Percentiles rank a stretch among this genome's conserved stretches.
Evolutionary conservation across 2,329 filamentous ascomycete species (phyloP).

Genomic region (Malbranchea cinnamomea): DNA sequence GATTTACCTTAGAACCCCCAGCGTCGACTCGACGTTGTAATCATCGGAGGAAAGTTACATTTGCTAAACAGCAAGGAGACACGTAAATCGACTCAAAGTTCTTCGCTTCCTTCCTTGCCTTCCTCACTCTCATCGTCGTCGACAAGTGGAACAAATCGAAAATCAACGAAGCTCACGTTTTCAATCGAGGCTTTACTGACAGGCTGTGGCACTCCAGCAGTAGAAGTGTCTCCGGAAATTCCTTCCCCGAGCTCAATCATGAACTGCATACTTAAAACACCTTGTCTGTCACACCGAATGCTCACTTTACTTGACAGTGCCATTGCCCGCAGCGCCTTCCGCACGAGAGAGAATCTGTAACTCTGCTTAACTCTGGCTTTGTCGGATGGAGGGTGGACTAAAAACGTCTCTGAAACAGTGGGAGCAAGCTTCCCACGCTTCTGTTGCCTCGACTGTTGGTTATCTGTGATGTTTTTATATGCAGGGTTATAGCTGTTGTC

Average conservation of each 20-base stretch:
- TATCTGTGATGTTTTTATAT: slow-evolving; percentile 21
- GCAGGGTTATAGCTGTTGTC: slow-evolving; percentile 14
- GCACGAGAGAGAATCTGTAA: slow-evolving; percentile 79
- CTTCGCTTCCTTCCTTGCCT: slow-evolving; percentile 7
- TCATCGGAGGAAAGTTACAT: too few relatives aligned
- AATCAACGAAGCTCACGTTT: slow-evolving; percentile 32
- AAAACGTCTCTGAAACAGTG: slow-evolving; percentile 35
- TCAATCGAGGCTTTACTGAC: slow-evolving; percentile 13
- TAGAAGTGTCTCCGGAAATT: slow-evolving; percentile 8
- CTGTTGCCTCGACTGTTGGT: slow-evolving; percentile 21
- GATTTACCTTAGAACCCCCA: too few relatives aligned
- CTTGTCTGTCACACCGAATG: slow-evolving; percentile 71
- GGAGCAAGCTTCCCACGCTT: slow-evolving; percentile 25
- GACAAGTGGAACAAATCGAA: slow-evolving; percentile 31
- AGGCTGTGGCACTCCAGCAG: slow-evolving; percentile 10
- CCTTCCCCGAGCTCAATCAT: slow-evolving; percentile 76
- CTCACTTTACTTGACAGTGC: slow-evolving; percentile 82
- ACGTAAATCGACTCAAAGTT: too few relatives aligned
- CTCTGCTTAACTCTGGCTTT: slow-evolving; percentile 53
- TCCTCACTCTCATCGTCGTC: slow-evolving; percentile 25
- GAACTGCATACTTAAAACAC: slow-evolving; percentile 86
- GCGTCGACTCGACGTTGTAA: too few relatives aligned
- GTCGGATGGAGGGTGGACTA: slow-evolving; percentile 42
- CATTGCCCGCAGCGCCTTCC: slow-evolving; percentile 84
- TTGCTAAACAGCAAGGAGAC: too few relatives aligned